Base-by-base conservation (phyloP, 1,284 basidiomycete species). In the Somion occarium region DNA sequence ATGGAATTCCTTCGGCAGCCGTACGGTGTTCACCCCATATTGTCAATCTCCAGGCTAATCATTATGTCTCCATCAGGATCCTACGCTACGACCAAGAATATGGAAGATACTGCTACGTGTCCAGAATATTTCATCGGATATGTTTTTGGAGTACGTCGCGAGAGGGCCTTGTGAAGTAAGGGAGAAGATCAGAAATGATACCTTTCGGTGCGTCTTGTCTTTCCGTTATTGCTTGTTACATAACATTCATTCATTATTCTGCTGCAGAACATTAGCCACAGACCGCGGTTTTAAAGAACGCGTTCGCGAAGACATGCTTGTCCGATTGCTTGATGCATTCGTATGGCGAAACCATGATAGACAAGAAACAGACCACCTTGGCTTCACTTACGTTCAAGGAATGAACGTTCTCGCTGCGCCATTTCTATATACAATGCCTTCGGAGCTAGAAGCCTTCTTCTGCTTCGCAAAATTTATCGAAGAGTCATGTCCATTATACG, bases 341-440 rank as follows among this genome's bases (percentile, higher is more conserved):
- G 95, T 97, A 2, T 99, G 96, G 96, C 78, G 90, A 59, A 92
- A 89, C 69, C 78, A 90, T 58, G 88, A 90, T 62, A 74, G 82
- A 57, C 84, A 86, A 65, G 85, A 89, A 62, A 74, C 73, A 1
- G 78, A 85, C 9, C 83, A 84, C 49, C 76, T 91, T 18, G 87
- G 85, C 5, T 95, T 97, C 68, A 92, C 89, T 37, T 98, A 98
- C 63, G 93, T 98, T 9, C 95, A 97, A 69, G 95, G 95, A 30
- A 98, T 98, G 94, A 99, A 99, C 67, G 96, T 98, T 37, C 82
- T 99, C 26, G 93, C 94, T 15, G 96, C 96, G 0, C 96, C 96
- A 0, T 98, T 98, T 68, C 77, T 99, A 38, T 98, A 97, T 66
- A 92, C 91, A 9, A 89, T 98, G 83, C 92, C 93, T 1, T 93